Conservation (phyloP, 169 alveolate genomes). For the Babesia caballi region DNA sequence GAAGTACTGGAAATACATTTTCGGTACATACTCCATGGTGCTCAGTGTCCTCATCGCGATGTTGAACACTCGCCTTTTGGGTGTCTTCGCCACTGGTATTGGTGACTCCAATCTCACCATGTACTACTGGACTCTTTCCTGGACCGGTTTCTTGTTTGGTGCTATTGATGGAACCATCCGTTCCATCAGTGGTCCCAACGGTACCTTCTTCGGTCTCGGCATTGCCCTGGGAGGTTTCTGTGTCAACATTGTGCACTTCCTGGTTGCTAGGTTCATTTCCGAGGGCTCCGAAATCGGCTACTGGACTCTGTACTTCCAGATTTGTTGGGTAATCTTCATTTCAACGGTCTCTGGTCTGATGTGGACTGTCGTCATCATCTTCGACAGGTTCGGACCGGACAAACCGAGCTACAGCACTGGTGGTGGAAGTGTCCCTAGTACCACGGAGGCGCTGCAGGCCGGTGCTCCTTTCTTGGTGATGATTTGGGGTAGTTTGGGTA, state of each 20-base stretch:
- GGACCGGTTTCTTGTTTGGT: slow-evolving; percentile 10
- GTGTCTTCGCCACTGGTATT: slow-evolving; percentile 5
- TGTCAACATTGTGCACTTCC: not conserved
- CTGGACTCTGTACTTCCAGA: slow-evolving; percentile 19
- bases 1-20: not conserved
- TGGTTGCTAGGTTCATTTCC: not conserved
- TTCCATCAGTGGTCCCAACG: not conserved
- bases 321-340: not conserved
- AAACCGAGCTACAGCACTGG: not conserved
- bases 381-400: slow-evolving; percentile 30
- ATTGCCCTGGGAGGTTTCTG: not conserved
- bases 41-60: not conserved
- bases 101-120: slow-evolving; percentile 19
- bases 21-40: slow-evolving; percentile 17
- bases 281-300: not conserved
- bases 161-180: slow-evolving; percentile 2
- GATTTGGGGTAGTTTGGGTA: slow-evolving; percentile 16
- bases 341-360: slow-evolving; percentile 6
- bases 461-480: not conserved
- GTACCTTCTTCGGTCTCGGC: not conserved
- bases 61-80: not conserved
- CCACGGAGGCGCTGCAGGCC: not conserved
- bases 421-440: not conserved
- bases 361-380: slow-evolving; percentile 17
- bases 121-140: slow-evolving; percentile 30